A percentile compares a stretch with the other conserved stretches of the same genome.
Evolutionary conservation across 257 asterid species (phyloP).

Genomic region (Nicotiana undulata): DNA sequence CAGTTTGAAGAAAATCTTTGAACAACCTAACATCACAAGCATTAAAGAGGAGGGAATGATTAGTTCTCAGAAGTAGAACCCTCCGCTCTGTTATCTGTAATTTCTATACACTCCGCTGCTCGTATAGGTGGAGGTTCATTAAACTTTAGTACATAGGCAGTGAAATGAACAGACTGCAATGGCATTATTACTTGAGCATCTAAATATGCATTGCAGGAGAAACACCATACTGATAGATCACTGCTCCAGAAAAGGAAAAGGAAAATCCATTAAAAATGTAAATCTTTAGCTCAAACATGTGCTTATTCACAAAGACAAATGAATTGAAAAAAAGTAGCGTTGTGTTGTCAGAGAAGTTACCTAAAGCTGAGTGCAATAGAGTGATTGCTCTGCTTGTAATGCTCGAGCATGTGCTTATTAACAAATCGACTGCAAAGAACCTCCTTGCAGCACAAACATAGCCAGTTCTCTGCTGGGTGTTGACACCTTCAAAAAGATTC

Average conservation of each 20-base stretch:
- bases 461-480: conserved; percentile 75
- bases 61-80: not conserved
- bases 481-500: conserved; percentile 42
- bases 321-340: not conserved
- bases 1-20: not conserved
- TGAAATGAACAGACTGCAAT: conserved; percentile 54
- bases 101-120: conserved; percentile 17
- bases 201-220: conserved; percentile 75
- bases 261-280: not conserved
- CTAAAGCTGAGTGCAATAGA: conserved; percentile 73
- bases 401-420: conserved; percentile 92
- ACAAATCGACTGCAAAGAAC: conserved; percentile 89
- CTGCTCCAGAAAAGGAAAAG: conserved; percentile 24
- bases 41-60: not conserved
- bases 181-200: conserved; percentile 64
- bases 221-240: conserved; percentile 93
- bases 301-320: not conserved
- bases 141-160: conserved; percentile 74
- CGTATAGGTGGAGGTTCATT: conserved; percentile 63
- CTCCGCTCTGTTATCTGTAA: conserved; percentile 17
- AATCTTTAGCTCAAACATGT: not conserved
- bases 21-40: not conserved
- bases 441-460: conserved; percentile 76
- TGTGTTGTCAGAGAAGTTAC: conserved; percentile 13
- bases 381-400: conserved; percentile 44